These are phyloP conservation scores for Ephemerocybe angulata DNA, from an alignment of 768 basidiomycete genomes.

Conservation along the genomic window DNA sequence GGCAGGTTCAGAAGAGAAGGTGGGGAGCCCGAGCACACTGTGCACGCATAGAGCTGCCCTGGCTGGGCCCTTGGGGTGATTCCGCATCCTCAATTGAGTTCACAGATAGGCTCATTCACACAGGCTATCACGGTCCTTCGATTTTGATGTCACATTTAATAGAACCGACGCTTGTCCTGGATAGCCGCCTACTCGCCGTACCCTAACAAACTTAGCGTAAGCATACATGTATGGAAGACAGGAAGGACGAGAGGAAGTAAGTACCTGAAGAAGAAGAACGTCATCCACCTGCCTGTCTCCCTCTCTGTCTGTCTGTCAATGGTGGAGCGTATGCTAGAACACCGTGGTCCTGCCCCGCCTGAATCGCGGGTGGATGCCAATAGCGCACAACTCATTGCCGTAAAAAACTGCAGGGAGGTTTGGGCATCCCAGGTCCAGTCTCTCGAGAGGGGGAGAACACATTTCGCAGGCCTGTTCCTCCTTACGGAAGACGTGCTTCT, in stretches of 20 bases:
- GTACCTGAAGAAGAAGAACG: neutral
- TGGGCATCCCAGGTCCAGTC: neutral
- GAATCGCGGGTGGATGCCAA: neutral
- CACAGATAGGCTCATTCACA: neutral
- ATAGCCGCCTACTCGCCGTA: neutral
- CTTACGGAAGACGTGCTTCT: neutral
- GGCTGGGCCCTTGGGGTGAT: neutral
- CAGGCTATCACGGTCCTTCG: neutral
- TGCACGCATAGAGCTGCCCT: too few species aligned
- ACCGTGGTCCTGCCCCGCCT: neutral
- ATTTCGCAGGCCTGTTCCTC: neutral
- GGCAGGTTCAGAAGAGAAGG: neutral
- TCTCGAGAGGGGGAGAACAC: neutral
- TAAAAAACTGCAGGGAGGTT: neutral
- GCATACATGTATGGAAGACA: neutral
- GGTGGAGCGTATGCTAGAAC: neutral
- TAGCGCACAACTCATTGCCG: neutral
- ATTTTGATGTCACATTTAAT: neutral
- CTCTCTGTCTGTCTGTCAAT: neutral
- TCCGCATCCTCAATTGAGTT: neutral
- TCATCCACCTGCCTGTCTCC: neutral
- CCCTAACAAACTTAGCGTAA: neutral
- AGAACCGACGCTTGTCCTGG: neutral
- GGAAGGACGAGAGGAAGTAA: neutral
- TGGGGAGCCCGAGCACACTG: too few species aligned